phyloP scores from a whole-genome alignment of 192 early-diverging fungal species.

The Backusella luteola region DNA sequence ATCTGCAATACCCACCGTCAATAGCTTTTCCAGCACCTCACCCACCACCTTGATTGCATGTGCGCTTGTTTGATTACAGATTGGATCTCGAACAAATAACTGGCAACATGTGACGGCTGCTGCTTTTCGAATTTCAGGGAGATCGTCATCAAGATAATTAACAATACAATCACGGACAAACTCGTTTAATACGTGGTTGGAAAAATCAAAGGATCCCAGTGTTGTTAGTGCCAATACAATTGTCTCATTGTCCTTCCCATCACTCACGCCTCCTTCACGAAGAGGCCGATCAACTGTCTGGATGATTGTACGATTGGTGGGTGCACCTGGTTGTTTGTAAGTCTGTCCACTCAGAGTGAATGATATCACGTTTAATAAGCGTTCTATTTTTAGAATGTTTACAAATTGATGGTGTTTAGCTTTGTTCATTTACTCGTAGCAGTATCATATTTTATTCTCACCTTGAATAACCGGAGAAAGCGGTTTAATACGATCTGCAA shows the following conservation, averaged over 20 bases:
- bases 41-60: slow-evolving; percentile 81
- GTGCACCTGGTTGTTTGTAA: slow-evolving; percentile 76
- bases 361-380: slow-evolving; percentile 86
- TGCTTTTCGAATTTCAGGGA: slow-evolving; percentile 73
- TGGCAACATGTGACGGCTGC: slow-evolving; percentile 86
- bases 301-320: slow-evolving; percentile 37
- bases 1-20: slow-evolving; percentile 89
- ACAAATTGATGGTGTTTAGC: not conserved
- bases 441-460: slow-evolving; percentile 27
- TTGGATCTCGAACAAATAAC: slow-evolving; percentile 76
- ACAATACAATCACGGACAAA: slow-evolving; percentile 87
- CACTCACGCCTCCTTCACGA: slow-evolving; percentile 35
- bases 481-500: slow-evolving; percentile 81
- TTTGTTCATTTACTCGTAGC: not conserved
- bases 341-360: slow-evolving; percentile 78
- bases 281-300: slow-evolving; percentile 30
- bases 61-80: slow-evolving; percentile 73
- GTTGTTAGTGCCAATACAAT: slow-evolving; percentile 82
- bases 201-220: slow-evolving; percentile 86
- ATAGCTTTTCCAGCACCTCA: slow-evolving; percentile 85
- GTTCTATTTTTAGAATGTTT: slow-evolving; percentile 45
- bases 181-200: slow-evolving; percentile 78
- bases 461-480: slow-evolving; percentile 84
- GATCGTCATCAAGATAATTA: slow-evolving; percentile 78
- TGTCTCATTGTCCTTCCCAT: slow-evolving; percentile 67